Evolutionary conservation across 306 rosid genomes (phyloP), one percentile per base, ranked within the genome.

Genomic region (Sicyos edulis): DNA sequence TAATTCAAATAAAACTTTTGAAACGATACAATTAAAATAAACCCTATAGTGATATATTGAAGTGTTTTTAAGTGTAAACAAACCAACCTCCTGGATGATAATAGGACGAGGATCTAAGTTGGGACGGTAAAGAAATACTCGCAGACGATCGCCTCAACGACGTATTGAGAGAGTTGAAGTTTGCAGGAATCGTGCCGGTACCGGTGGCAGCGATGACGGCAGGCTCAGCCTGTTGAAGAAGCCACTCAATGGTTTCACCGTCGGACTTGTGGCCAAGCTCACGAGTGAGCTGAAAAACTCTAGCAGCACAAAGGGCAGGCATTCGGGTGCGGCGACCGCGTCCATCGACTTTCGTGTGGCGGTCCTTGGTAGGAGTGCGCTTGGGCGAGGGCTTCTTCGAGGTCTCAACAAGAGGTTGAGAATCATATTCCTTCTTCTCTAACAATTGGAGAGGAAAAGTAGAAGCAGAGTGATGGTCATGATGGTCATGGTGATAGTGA

Each of bases 241-340:
- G 75, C 75, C 75, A 71, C 63, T 71, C 75, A 14, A 71, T 71
- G 53, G 75, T 71, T 54, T 71, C 75, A 3, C 75, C 75, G 7
- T 71, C 75, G 7, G 75, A 71, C 64, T 71, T 71, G 52, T 71
- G 75, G 10, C 75, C 75, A 1, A 71, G 75, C 34, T 71, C 75
- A 8, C 75, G 75, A 5, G 75, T 71, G 19, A 71, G 75, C 34
- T 71, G 75, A 17, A 71, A 71, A 54, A 71, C 75, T 56, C 75
- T 34, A 54, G 75, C 75, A 53, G 75, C 75, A 32, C 75, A 71
- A 14, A 71, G 64, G 19, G 75, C 75, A 51, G 75, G 75, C 75
- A 71, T 71, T 54, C 75, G 52, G 29, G 63, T 71, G 29, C 75
- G 61, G 10, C 75, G 75, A 0, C 75, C 75, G 2, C 75, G 75